phyloP scores from a whole-genome alignment of 106 monocot species.

The Apostasia shenzhenica region DNA sequence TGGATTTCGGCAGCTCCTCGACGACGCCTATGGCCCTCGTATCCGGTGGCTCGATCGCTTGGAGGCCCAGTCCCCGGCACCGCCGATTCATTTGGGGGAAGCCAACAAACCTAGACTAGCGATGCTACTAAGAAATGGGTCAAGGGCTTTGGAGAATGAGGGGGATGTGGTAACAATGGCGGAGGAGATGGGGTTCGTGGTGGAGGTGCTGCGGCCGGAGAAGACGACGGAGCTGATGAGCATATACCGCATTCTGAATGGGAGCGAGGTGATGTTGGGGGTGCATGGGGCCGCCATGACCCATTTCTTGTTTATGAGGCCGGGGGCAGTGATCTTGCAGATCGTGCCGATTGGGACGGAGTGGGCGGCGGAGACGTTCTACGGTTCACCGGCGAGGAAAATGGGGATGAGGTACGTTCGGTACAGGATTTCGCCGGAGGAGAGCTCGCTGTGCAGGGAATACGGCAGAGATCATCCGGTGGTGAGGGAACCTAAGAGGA shows the following conservation, averaged over 20 bases:
- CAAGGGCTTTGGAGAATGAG: conserved; percentile 65
- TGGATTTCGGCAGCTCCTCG: conserved; percentile 50
- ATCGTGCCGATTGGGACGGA: conserved; percentile 68
- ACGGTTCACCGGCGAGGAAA: conserved; percentile 45
- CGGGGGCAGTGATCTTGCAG: conserved; percentile 52
- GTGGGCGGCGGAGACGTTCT: conserved; percentile 66
- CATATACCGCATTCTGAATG: conserved; percentile 46
- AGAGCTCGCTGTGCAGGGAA: conserved; percentile 52
- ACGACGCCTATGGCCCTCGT: conserved; percentile 41
- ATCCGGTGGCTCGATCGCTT: conserved; percentile 4
- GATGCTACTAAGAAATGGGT: conserved; percentile 43
- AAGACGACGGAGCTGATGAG: conserved; percentile 40
- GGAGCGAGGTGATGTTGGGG: conserved; percentile 45
- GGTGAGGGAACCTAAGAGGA: conserved; percentile 37
- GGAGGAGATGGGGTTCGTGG: conserved; percentile 40
- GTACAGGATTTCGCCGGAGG: conserved; percentile 34
- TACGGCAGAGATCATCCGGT: conserved; percentile 37
- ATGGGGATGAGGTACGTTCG: conserved; percentile 37
- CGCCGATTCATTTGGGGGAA: not conserved
- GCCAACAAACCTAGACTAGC: conserved; percentile 27
- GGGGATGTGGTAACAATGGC: conserved; percentile 22
- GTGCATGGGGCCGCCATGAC: conserved; percentile 86
- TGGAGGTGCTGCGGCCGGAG: conserved; percentile 35
- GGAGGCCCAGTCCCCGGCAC: not conserved
- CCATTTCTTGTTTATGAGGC: conserved; percentile 73